Percentiles rank a stretch among this genome's conserved stretches.
phyloP scores from a whole-genome alignment of 2,329 filamentous ascomycete species.

The Fusarium denticulatum region DNA sequence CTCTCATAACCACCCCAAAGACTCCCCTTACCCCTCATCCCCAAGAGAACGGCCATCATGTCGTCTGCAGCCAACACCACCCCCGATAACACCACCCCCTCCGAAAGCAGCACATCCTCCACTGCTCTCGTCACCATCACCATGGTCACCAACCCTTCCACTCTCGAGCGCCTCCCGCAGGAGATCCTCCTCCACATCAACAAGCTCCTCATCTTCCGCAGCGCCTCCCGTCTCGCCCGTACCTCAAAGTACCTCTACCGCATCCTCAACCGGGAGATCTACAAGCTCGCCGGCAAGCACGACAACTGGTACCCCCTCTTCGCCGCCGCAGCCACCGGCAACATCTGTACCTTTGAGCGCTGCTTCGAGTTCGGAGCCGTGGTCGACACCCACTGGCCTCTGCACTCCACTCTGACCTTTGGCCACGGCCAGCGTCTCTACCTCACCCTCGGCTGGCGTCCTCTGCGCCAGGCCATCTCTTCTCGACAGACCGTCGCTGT shows the following conservation, averaged over 20 bases:
- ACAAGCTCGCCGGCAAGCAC: not conserved
- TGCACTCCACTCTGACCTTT: not conserved
- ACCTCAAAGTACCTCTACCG: not conserved
- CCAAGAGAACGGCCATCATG: not conserved
- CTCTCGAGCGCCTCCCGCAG: not conserved
- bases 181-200: not conserved
- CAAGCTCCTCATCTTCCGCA: not conserved
- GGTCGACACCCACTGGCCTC: not conserved
- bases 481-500: not conserved
- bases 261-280: not conserved
- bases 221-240: not conserved
- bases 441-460: not conserved
- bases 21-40: not conserved
- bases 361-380: not conserved
- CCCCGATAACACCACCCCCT: rapidly evolving
- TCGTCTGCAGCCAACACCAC: not conserved
- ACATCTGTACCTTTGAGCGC: not conserved
- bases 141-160: not conserved
- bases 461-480: not conserved
- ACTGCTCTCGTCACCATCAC: not conserved
- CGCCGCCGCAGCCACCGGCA: not conserved
- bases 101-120: not conserved
- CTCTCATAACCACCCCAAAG: not conserved
- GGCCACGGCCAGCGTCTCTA: not conserved
- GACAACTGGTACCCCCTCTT: not conserved